Percentiles rank a stretch among this genome's conserved stretches.
These are phyloP conservation scores for Xylaria castorea DNA, from an alignment of 495 filamentous ascomycete species.

Conservation along the genomic window DNA sequence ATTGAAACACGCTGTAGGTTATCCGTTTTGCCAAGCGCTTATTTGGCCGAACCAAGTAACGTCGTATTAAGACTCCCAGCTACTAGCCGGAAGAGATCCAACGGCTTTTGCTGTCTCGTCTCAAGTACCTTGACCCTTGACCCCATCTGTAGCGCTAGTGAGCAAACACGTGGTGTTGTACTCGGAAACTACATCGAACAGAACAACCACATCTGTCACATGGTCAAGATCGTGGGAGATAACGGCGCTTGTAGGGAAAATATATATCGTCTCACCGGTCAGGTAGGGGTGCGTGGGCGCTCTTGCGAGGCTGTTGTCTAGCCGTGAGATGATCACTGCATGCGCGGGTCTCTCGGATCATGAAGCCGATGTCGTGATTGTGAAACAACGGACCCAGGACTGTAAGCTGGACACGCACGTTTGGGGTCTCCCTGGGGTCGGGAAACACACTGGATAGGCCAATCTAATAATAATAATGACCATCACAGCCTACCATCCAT, in stretches of 20 bases:
- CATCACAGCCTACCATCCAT: slow-evolving; percentile 13
- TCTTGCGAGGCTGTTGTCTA: slow-evolving; percentile 22
- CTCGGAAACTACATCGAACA: not conserved
- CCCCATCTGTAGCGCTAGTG: slow-evolving; percentile 12
- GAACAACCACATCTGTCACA: slow-evolving; percentile 3
- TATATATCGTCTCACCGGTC: slow-evolving; percentile 16
- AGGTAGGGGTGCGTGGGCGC: not conserved
- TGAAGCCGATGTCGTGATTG: slow-evolving; percentile 27
- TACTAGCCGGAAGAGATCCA: slow-evolving; percentile 13
- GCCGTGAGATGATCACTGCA: slow-evolving; percentile 26
- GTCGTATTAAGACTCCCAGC: slow-evolving; percentile 4
- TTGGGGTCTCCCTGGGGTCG: slow-evolving; percentile 20
- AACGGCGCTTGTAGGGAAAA: slow-evolving; percentile 2
- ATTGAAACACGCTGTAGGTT: not conserved
- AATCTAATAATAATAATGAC: slow-evolving; percentile 18
- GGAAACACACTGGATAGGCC: slow-evolving; percentile 22
- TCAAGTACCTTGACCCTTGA: slow-evolving; percentile 5
- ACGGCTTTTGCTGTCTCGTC: slow-evolving; percentile 16
- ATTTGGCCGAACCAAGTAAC: not conserved
- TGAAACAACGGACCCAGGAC: slow-evolving; percentile 14
- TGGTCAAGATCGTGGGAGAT: slow-evolving; percentile 7
- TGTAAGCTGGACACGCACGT: slow-evolving; percentile 19
- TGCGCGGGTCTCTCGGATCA: slow-evolving; percentile 25
- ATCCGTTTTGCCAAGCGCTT: slow-evolving; percentile 1
- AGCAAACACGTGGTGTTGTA: slow-evolving; percentile 11